Percentiles rank a stretch among this genome's conserved stretches.
These are phyloP conservation scores for Ogataea henricii DNA, from an alignment of 805 yeast species.

Conservation along the genomic window DNA sequence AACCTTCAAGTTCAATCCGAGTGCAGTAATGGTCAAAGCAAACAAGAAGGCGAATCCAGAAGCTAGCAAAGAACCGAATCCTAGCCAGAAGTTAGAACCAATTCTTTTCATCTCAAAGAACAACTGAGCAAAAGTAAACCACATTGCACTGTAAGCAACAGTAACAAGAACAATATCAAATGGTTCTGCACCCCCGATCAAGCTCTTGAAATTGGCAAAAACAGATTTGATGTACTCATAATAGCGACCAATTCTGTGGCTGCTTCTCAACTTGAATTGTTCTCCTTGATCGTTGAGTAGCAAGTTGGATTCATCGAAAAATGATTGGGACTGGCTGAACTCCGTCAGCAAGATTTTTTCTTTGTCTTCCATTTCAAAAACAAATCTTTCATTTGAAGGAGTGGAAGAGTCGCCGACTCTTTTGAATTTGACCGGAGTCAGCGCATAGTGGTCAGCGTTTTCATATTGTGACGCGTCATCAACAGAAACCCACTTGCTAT, in stretches of 20 bases:
- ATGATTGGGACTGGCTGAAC: conserved; percentile 24
- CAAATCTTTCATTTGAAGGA: conserved; percentile 45
- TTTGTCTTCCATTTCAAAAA: conserved; percentile 42
- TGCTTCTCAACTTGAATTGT: conserved; percentile 62
- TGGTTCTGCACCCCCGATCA: conserved; percentile 73
- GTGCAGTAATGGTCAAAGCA: conserved; percentile 67
- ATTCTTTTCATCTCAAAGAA: conserved; percentile 72
- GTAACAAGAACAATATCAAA: conserved; percentile 81
- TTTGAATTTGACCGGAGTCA: conserved; percentile 61
- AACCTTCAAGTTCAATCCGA: conserved; percentile 57
- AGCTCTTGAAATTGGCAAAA: conserved; percentile 41
- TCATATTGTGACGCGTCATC: conserved; percentile 42
- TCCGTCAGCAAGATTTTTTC: conserved; percentile 44
- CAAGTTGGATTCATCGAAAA: conserved; percentile 25
- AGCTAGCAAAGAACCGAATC: conserved; percentile 72
- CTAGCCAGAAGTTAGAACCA: conserved; percentile 89
- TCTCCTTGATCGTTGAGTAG: conserved; percentile 42
- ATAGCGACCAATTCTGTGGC: conserved; percentile 56
- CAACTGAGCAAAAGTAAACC: conserved; percentile 74
- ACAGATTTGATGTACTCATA: conserved; percentile 50
- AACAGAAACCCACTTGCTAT: conserved; percentile 50
- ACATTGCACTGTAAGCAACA: conserved; percentile 84
- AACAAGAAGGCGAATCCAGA: conserved; percentile 82
- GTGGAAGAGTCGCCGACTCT: conserved; percentile 41
- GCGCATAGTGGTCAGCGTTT: conserved; percentile 46